Evolutionary conservation across 805 yeast genomes (phyloP).

Genomic region (Barnettozyma vustinii): DNA sequence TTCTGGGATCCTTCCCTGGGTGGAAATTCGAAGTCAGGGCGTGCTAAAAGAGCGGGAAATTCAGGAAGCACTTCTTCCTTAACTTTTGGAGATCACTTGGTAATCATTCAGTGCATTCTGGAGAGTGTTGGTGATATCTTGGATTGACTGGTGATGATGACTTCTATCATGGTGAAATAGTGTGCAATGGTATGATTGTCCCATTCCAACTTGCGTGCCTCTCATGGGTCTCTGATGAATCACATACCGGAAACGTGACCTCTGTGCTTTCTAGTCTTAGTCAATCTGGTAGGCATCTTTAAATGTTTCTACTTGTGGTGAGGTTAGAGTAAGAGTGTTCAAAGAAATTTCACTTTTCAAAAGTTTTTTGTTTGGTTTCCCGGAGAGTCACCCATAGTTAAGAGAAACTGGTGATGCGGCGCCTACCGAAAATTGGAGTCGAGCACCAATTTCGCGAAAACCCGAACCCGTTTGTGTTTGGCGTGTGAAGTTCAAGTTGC

Average conservation of each 20-base stretch:
- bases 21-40: too few species aligned
- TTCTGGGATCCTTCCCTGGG: too few species aligned
- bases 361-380: constrained; percentile 14
- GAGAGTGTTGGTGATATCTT: background rate
- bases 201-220: background rate
- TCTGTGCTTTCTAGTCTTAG: constrained; percentile 99
- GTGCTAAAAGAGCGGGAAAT: too few species aligned
- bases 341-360: constrained; percentile 22
- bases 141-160: background rate
- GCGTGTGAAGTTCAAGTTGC: too few species aligned
- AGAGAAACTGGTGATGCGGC: constrained; percentile 1
- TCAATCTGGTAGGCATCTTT: constrained; percentile 97
- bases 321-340: constrained; percentile 6
- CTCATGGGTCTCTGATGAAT: background rate
- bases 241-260: constrained; percentile 99
- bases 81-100: too few species aligned
- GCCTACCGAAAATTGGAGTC: constrained; percentile 1
- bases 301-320: constrained; percentile 22
- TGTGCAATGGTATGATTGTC: background rate
- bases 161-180: background rate
- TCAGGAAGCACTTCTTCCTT: too few species aligned
- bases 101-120: background rate
- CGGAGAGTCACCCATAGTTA: background rate
- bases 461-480: background rate
- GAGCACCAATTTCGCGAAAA: background rate